Evolutionary conservation across 176 grass and related monocot species (phyloP).

Genomic region (Oryza glumipatula): DNA sequence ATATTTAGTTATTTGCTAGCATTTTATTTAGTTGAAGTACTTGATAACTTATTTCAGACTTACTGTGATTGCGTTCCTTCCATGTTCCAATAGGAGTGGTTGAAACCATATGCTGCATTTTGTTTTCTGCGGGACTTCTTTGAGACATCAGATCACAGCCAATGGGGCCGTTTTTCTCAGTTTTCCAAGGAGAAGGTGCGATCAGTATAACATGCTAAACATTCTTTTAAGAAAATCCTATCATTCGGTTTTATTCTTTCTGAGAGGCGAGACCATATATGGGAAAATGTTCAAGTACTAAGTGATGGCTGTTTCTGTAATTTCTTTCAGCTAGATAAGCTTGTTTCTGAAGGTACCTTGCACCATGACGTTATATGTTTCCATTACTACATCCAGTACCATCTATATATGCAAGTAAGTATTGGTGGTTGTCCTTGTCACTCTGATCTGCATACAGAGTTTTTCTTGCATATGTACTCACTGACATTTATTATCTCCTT

Average conservation of each 20-base stretch:
- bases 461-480: constrained; percentile 6
- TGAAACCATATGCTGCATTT: constrained; percentile 99
- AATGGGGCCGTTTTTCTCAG: constrained; percentile 88
- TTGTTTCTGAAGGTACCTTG: constrained; percentile 71
- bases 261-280: background rate
- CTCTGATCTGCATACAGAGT: constrained; percentile 10
- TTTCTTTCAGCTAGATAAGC: constrained; percentile 83
- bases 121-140: constrained; percentile 98
- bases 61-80: constrained; percentile 16
- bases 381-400: constrained; percentile 97
- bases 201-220: constrained; percentile 16
- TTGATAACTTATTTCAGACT: constrained; percentile 32
- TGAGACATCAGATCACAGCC: constrained; percentile 94
- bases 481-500: constrained; percentile 25
- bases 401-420: constrained; percentile 99
- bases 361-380: constrained; percentile 90
- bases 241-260: constrained; percentile 37
- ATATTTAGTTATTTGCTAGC: constrained; percentile 39
- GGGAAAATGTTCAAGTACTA: constrained; percentile 32
- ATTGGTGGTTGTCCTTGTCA: constrained; percentile 23
- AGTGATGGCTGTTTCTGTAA: constrained; percentile 27
- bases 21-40: constrained; percentile 23
- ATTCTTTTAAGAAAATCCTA: background rate
- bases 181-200: constrained; percentile 92
- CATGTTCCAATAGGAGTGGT: constrained; percentile 80